phyloP scores from a whole-genome alignment of 768 basidiomycete genomes.

The Pleurotus sapidus region DNA sequence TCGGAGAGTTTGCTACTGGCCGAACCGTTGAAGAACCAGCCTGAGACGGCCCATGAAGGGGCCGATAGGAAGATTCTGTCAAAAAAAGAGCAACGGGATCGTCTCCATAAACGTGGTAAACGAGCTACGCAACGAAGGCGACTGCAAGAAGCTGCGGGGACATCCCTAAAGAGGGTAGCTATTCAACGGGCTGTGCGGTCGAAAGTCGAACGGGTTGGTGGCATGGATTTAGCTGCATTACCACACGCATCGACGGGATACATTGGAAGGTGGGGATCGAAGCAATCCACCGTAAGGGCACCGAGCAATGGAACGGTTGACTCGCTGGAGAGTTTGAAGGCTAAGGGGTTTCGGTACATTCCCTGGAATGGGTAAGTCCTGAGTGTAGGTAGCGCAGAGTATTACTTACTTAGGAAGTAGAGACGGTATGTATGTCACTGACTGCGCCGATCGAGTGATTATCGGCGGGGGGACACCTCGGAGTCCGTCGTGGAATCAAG shows the following conservation, averaged over 20 bases:
- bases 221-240: not conserved
- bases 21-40: no score
- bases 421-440: not conserved
- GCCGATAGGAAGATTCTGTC: not conserved
- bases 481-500: not conserved
- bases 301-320: no score
- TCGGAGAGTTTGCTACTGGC: no score
- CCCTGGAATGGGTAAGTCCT: not conserved
- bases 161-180: not conserved
- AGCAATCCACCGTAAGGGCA: not conserved
- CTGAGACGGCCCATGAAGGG: no score
- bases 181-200: not conserved
- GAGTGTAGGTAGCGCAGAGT: not conserved
- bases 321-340: not conserved
- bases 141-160: not conserved
- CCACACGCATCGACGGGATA: not conserved
- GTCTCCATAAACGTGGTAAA: not conserved
- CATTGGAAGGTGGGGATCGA: not conserved
- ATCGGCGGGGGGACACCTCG: not conserved
- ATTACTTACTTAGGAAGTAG: not conserved
- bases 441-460: not conserved
- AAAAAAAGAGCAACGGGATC: not conserved
- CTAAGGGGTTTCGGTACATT: not conserved
- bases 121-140: not conserved
- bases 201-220: not conserved